These are phyloP conservation scores for Dysphania ambrosioides DNA, from an alignment of 148 eudicot species.

Conservation along the genomic window DNA sequence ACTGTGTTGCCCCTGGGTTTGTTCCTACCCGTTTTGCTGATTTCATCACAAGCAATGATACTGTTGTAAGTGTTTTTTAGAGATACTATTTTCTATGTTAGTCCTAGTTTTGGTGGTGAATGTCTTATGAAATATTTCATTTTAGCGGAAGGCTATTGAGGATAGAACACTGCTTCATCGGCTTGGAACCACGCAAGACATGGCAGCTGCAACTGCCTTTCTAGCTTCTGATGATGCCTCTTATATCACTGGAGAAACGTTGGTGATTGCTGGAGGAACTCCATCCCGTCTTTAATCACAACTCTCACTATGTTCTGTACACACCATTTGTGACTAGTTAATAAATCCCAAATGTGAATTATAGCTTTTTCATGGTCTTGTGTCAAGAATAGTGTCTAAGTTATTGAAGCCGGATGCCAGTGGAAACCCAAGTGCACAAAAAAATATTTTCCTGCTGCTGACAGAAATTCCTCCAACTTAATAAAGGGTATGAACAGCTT, in stretches of 20 bases:
- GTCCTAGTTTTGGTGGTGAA: neutral
- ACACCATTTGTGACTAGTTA: neutral
- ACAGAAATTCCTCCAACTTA: neutral
- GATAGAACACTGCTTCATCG: slow-evolving; percentile 61
- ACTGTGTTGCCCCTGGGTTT: slow-evolving; percentile 90
- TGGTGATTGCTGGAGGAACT: slow-evolving; percentile 78
- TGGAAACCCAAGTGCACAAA: neutral
- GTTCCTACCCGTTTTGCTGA: slow-evolving; percentile 79
- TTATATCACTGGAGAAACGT: slow-evolving; percentile 83
- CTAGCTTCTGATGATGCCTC: slow-evolving; percentile 92
- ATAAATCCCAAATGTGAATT: neutral
- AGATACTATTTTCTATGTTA: neutral
- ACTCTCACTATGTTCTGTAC: neutral
- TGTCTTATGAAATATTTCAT: neutral
- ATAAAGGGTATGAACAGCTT: neutral
- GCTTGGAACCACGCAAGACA: slow-evolving; percentile 88
- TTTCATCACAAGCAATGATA: slow-evolving; percentile 44
- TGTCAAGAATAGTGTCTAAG: neutral
- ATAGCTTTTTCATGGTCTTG: neutral
- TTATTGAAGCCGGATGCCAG: neutral
- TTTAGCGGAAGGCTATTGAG: slow-evolving; percentile 57
- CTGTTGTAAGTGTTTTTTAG: slow-evolving; percentile 43
- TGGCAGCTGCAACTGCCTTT: slow-evolving; percentile 89
- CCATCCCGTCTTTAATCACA: slow-evolving; percentile 64
- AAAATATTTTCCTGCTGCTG: neutral